phyloP scores from a whole-genome alignment of 345 rosid species.

The Eucalyptus paniculata region DNA sequence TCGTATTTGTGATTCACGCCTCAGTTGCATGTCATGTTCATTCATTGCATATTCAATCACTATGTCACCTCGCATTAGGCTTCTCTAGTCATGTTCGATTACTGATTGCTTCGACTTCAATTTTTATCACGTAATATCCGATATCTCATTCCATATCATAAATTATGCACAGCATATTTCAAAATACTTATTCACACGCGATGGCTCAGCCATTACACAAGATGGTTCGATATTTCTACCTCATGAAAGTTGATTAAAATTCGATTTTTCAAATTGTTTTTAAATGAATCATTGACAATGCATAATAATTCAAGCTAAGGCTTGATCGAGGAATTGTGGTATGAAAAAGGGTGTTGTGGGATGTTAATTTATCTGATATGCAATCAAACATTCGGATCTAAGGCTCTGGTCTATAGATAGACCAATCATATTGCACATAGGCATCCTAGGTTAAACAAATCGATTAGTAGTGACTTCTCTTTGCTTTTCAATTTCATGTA shows the following conservation, averaged over 20 bases:
- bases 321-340: background rate
- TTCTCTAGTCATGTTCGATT: background rate
- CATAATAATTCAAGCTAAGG: background rate
- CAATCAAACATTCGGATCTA: background rate
- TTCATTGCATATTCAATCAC: background rate
- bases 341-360: background rate
- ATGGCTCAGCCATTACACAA: background rate
- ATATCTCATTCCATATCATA: background rate
- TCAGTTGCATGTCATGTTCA: background rate
- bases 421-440: background rate
- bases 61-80: background rate
- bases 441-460: background rate
- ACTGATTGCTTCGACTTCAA: background rate
- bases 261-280: background rate
- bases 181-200: background rate
- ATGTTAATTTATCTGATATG: background rate
- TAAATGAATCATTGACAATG: background rate
- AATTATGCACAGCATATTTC: background rate
- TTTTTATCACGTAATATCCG: background rate
- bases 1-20: background rate
- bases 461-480: background rate
- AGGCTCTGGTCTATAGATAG: background rate
- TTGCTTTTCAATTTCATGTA: background rate
- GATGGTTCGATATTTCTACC: background rate
- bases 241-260: background rate